Evolutionary conservation across 495 filamentous ascomycete genomes (phyloP).

Genomic region (Neurospora intermedia): DNA sequence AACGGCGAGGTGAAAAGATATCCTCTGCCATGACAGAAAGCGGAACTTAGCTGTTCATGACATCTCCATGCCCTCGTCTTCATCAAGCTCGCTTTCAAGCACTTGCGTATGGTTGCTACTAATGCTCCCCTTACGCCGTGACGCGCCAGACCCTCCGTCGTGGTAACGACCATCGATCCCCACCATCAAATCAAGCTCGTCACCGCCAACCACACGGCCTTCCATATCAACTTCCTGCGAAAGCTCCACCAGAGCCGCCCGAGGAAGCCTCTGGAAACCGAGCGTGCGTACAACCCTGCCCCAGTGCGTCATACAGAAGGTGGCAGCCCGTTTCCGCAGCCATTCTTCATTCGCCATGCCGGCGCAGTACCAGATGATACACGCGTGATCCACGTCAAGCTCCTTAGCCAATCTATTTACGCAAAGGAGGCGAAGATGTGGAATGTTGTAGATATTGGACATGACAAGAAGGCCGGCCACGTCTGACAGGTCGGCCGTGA

Average conservation of each 20-base stretch:
- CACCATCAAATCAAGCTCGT: constrained; percentile 66
- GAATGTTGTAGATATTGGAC: constrained; percentile 96
- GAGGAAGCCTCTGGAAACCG: constrained; percentile 71
- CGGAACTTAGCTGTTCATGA: constrained; percentile 12
- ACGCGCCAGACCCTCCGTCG: constrained; percentile 45
- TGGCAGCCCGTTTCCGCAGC: constrained; percentile 76
- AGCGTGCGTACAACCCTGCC: constrained; percentile 82
- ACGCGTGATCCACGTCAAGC: constrained; percentile 87
- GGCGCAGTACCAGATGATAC: constrained; percentile 91
- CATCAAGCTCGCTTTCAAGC: constrained; percentile 55
- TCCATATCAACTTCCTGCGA: constrained; percentile 88
- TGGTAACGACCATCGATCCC: constrained; percentile 45
- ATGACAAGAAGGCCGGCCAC: constrained; percentile 95
- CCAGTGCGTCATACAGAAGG: constrained; percentile 88
- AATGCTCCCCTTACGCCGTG: constrained; percentile 43
- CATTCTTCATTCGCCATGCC: constrained; percentile 84
- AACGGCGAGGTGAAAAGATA: not conserved
- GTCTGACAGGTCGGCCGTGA: constrained; percentile 58
- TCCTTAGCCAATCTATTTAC: constrained; percentile 80
- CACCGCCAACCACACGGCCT: constrained; percentile 72
- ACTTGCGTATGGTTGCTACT: constrained; percentile 46
- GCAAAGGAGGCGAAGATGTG: constrained; percentile 78
- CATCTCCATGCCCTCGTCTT: constrained; percentile 53
- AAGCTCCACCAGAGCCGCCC: constrained; percentile 72
- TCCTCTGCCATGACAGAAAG: not conserved